Evolutionary conservation across 2,329 filamentous ascomycete genomes (phyloP).

Genomic region (Septoria petroselini): DNA sequence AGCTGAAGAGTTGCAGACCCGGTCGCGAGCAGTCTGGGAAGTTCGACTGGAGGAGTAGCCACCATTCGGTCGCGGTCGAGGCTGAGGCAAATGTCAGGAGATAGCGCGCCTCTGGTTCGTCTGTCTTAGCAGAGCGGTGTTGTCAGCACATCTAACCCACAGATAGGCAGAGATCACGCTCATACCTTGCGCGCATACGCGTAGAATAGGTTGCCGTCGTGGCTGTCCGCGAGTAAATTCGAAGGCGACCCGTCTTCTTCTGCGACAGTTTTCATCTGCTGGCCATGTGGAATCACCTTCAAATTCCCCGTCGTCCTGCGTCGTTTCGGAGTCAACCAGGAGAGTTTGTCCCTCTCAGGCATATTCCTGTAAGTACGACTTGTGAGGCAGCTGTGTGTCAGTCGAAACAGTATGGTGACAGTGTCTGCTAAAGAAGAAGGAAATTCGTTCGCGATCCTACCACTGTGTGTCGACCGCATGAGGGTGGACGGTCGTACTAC

Average conservation of each 20-base stretch:
- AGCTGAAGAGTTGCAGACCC: conserved; percentile 36
- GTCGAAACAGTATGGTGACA: conserved; percentile 2
- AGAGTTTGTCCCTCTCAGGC: conserved; percentile 20
- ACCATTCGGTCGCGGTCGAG: conserved; percentile 36
- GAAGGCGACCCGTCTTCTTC: conserved; percentile 13
- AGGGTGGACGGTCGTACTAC: not conserved
- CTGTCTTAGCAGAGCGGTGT: conserved; percentile 18
- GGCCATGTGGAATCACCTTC: conserved; percentile 21
- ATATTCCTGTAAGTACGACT: not conserved
- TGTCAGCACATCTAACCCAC: not conserved
- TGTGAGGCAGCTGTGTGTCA: not conserved
- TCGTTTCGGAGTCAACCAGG: conserved; percentile 31
- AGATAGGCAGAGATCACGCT: not conserved
- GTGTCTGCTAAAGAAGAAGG: not conserved
- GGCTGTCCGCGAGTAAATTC: conserved; percentile 1
- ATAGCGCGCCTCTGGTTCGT: conserved; percentile 33
- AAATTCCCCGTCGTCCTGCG: conserved; percentile 30
- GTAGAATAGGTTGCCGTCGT: conserved; percentile 32
- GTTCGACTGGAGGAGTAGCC: conserved; percentile 32
- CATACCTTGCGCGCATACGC: conserved; percentile 32
- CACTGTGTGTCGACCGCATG: not conserved
- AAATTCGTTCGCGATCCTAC: conserved; percentile 7
- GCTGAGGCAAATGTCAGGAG: conserved; percentile 36
- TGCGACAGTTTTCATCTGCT: conserved; percentile 10
- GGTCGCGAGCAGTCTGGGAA: conserved; percentile 33